phyloP scores from a whole-genome alignment of 768 basidiomycete species.

The Boletus rufocinnamomeus region DNA sequence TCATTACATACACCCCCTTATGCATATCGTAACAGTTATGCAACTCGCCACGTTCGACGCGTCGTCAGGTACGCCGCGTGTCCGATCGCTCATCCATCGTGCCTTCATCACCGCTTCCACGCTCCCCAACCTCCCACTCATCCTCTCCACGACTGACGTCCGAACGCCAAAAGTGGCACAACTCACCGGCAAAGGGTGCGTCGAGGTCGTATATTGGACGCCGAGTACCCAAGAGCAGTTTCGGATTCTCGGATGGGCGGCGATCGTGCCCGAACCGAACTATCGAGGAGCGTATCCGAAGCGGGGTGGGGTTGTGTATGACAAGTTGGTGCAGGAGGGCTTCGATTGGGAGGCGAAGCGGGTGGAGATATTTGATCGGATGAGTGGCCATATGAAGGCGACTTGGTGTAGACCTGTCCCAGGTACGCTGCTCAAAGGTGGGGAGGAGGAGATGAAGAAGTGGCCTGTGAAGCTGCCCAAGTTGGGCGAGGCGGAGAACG shows the following conservation, averaged over 20 bases:
- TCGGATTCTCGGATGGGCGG: conserved; percentile 60
- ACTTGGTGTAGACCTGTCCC: conserved; percentile 71
- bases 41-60: conserved; percentile 47
- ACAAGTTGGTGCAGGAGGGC: conserved; percentile 39
- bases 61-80: conserved; percentile 47
- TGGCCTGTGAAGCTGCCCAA: conserved; percentile 63
- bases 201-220: conserved; percentile 79
- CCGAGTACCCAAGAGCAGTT: conserved; percentile 69
- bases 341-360: conserved; percentile 67
- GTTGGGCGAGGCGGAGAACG: conserved; percentile 45
- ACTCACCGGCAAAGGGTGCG: conserved; percentile 43
- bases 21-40: conserved; percentile 42
- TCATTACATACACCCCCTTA: background rate
- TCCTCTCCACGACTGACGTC: conserved; percentile 71
- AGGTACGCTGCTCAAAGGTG: conserved; percentile 53
- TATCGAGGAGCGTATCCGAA: conserved; percentile 31
- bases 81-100: conserved; percentile 67
- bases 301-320: conserved; percentile 34
- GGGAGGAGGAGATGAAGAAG: conserved; percentile 55
- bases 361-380: conserved; percentile 53
- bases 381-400: conserved; percentile 67
- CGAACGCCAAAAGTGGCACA: conserved; percentile 70
- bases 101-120: conserved; percentile 49
- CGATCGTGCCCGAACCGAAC: conserved; percentile 53
- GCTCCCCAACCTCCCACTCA: conserved; percentile 52